Conservation (phyloP, 2,329 filamentous ascomycete genomes). For the Purpureocillium takamizusanense region DNA sequence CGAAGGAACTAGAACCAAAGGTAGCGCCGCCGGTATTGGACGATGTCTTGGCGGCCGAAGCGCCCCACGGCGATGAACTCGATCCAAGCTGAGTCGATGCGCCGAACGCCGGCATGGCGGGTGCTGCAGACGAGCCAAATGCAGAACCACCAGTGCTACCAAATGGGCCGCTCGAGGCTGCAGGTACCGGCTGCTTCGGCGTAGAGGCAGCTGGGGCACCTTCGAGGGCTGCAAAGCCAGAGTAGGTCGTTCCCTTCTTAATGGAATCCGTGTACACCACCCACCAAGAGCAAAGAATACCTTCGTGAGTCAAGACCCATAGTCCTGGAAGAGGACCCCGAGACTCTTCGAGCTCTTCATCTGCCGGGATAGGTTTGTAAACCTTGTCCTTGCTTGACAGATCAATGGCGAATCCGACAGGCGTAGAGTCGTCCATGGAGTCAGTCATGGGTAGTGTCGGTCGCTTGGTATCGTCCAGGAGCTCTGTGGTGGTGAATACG, state of each 20-base stretch:
- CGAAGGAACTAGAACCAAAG: conserved; percentile 39
- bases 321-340: conserved; percentile 73
- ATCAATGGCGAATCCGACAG: conserved; percentile 74
- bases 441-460: conserved; percentile 66
- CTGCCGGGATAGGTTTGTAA: conserved; percentile 63
- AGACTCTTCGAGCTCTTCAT: conserved; percentile 71
- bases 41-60: conserved; percentile 18
- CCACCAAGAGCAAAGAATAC: conserved; percentile 82
- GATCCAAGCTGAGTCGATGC: conserved; percentile 38
- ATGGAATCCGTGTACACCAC: conserved; percentile 84
- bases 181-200: conserved; percentile 17
- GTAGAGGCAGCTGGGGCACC: conserved; percentile 19
- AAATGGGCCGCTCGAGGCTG: conserved; percentile 22
- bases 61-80: conserved; percentile 42
- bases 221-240: conserved; percentile 51
- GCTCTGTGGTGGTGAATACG: conserved; percentile 65
- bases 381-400: conserved; percentile 76
- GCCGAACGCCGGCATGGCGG: conserved; percentile 35
- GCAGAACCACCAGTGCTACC: conserved; percentile 19
- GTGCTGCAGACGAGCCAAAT: conserved; percentile 30
- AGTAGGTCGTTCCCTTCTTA: conserved; percentile 61
- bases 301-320: conserved; percentile 82
- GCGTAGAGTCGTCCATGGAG: conserved; percentile 55
- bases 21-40: conserved; percentile 23
- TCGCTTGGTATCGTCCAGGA: conserved; percentile 64